Conservation (phyloP, 2,329 filamentous ascomycete species). For the Tolypocladium sp. region DNA sequence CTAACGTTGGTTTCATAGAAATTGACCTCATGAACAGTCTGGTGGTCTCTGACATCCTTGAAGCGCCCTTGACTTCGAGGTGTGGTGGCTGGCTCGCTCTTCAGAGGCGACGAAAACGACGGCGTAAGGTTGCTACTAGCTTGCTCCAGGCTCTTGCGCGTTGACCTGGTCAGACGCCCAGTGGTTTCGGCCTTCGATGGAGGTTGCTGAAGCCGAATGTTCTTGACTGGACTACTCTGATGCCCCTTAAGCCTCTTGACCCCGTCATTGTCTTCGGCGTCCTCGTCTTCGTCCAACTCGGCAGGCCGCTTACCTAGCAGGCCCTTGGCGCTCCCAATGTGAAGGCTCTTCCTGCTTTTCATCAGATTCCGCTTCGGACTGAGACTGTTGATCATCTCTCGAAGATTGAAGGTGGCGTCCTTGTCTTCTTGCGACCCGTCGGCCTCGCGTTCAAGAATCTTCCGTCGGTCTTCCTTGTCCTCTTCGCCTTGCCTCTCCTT, state of each 20-base stretch:
- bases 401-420: slow-evolving; percentile 58
- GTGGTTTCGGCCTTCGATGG: slow-evolving; percentile 58
- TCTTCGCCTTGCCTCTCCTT: slow-evolving; percentile 49
- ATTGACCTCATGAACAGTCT: slow-evolving; percentile 33
- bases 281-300: slow-evolving; percentile 60
- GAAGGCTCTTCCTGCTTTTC: slow-evolving; percentile 65
- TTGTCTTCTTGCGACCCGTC: slow-evolving; percentile 37
- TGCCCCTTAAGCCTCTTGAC: slow-evolving; percentile 64
- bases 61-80: slow-evolving; percentile 48
- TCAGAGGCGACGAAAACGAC: slow-evolving; percentile 37
- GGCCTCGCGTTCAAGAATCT: slow-evolving; percentile 43
- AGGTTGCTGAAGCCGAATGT: slow-evolving; percentile 58
- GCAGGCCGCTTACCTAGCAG: slow-evolving; percentile 65
- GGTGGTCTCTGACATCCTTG: slow-evolving; percentile 40
- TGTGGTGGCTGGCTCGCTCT: slow-evolving; percentile 36
- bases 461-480: slow-evolving; percentile 49
- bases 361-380: slow-evolving; percentile 64
- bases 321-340: slow-evolving; percentile 64
- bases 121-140: slow-evolving; percentile 31
- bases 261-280: slow-evolving; percentile 48
- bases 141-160: slow-evolving; percentile 36
- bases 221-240: slow-evolving; percentile 70
- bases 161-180: slow-evolving; percentile 46
- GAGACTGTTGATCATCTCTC: slow-evolving; percentile 68
- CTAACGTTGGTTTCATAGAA: slow-evolving; percentile 31